Evolutionary conservation across 306 rosid species (phyloP), one percentile per base, ranked within the genome.

Genomic region (Prosopis cineraria): DNA sequence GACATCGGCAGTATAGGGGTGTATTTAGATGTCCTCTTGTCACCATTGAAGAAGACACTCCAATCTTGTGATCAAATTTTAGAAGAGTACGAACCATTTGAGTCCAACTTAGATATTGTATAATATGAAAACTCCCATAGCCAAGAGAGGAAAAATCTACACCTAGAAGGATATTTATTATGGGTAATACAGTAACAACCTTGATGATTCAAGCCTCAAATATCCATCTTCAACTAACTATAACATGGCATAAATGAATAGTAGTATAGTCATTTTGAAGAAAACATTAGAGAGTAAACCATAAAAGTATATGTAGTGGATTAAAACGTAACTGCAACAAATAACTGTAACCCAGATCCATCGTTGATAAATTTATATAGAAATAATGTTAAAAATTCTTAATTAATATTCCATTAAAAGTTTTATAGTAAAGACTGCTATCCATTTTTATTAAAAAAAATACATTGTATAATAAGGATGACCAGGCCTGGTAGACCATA

Each of bases 291-390:
- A 13, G 14, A 17, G 29, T 10, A 55, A 53, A 19, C 37, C 47
- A 68, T 8, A 34, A 16, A 60, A 39, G 29, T 67, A 60, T 6
- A 24, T n/a, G 30, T 13, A 71, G 53, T 53, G 53, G 81, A 73
- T 17, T 79, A 78, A 76, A 79, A 75, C 62, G 62, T 88, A 96
- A 98, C 97, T 30, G 96, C 98, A 11, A 96, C 74, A 30, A 96
- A 91, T 85, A 96, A 14, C 68, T 96, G 99, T 64, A 60, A 96
- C 99, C 11, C 98, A 96, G 37, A 96, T 96, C 99, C 99, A 96
- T 74, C n/a, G n/a, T n/a, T n/a, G n/a, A n/a, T n/a, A n/a, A n/a
- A n/a, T n/a, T n/a, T n/a, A n/a, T n/a, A n/a, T n/a, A n/a, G n/a
- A n/a, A n/a, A n/a, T n/a, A n/a, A n/a, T n/a, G n/a, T n/a, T n/a